Percentiles rank a stretch among this genome's conserved stretches.
These are phyloP conservation scores for Apiospora aurea DNA, from an alignment of 2,329 filamentous ascomycete genomes.

Conservation along the genomic window DNA sequence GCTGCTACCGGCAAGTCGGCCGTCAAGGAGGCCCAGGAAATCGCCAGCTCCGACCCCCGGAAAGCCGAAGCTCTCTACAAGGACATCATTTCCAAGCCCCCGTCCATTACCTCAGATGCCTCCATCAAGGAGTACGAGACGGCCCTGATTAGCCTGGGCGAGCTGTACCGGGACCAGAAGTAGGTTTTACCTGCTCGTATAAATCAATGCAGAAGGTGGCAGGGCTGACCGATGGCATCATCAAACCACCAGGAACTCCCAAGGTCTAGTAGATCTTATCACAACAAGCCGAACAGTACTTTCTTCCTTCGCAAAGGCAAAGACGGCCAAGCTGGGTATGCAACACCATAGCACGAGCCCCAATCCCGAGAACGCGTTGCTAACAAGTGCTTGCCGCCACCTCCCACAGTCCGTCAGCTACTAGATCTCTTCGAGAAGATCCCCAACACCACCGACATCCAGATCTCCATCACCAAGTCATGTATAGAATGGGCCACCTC, in stretches of 20 bases:
- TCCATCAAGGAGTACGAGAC: slow-evolving; percentile 91
- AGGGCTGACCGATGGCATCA: slow-evolving; percentile 1
- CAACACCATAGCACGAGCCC: slow-evolving; percentile 4
- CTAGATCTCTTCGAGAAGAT: slow-evolving; percentile 95
- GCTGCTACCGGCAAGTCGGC: slow-evolving; percentile 38
- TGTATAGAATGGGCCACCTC: slow-evolving; percentile 99
- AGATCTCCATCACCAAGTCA: slow-evolving; percentile 95
- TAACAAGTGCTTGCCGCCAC: slow-evolving; percentile 26
- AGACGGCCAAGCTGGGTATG: slow-evolving; percentile 96
- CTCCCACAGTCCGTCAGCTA: slow-evolving; percentile 83
- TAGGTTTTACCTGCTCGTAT: slow-evolving; percentile 49
- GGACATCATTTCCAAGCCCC: slow-evolving; percentile 85
- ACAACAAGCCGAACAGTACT: slow-evolving; percentile 89
- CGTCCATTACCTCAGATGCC: slow-evolving; percentile 81
- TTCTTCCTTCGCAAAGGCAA: slow-evolving; percentile 97
- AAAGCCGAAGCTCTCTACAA: slow-evolving; percentile 91
- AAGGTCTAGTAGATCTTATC: slow-evolving; percentile 70
- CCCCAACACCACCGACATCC: slow-evolving; percentile 91
- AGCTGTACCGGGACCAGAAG: slow-evolving; percentile 91
- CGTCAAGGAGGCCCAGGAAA: slow-evolving; percentile 87
- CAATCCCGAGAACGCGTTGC: not conserved
- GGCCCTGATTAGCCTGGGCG: slow-evolving; percentile 85
- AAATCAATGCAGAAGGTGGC: not conserved
- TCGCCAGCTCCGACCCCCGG: slow-evolving; percentile 79
- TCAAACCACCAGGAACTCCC: slow-evolving; percentile 22